Percentiles rank a stretch among this genome's conserved stretches.
These are phyloP conservation scores for Candida schatavii DNA, from an alignment of 805 yeast genomes.

Conservation along the genomic window DNA sequence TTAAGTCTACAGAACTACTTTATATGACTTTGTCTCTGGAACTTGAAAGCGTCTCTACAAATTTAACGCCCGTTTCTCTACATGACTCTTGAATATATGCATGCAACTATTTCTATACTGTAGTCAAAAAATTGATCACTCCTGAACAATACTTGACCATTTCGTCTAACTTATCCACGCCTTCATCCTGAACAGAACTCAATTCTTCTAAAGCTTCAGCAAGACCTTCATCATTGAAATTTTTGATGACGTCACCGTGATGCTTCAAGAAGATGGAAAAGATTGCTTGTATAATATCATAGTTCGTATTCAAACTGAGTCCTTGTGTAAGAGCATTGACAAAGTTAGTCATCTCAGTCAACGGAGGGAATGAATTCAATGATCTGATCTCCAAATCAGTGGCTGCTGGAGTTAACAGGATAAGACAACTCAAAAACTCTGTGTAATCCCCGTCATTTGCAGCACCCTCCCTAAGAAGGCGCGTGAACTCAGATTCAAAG, in stretches of 20 bases:
- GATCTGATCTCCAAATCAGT: slow-evolving; percentile 88
- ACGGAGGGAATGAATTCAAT: slow-evolving; percentile 62
- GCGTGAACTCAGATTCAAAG: slow-evolving; percentile 76
- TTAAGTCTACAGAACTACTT: too few relatives aligned
- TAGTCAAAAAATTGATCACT: slow-evolving; percentile 59
- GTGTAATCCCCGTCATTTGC: slow-evolving; percentile 35
- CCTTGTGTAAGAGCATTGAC: slow-evolving; percentile 67
- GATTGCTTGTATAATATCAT: slow-evolving; percentile 80
- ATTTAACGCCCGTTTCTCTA: too few relatives aligned
- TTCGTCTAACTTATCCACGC: slow-evolving; percentile 55
- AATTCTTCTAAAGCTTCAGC: slow-evolving; percentile 48
- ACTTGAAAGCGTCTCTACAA: too few relatives aligned
- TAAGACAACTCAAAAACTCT: slow-evolving; percentile 53
- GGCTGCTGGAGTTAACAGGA: slow-evolving; percentile 66
- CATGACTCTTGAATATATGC: too few relatives aligned
- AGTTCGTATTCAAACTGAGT: slow-evolving; percentile 51
- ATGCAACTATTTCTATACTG: too few relatives aligned
- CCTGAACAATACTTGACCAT: slow-evolving; percentile 79
- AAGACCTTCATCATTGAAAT: slow-evolving; percentile 35
- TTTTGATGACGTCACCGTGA: slow-evolving; percentile 77
- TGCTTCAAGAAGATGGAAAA: slow-evolving; percentile 68
- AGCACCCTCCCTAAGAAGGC: slow-evolving; percentile 53
- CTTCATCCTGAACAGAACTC: slow-evolving; percentile 39
- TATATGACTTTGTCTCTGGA: too few relatives aligned
- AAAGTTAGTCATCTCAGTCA: slow-evolving; percentile 61